A percentile compares a stretch with the other conserved stretches of the same genome.
These are phyloP conservation scores for Trichoderma gracile DNA, from an alignment of 2,329 filamentous ascomycete genomes.

Conservation along the genomic window DNA sequence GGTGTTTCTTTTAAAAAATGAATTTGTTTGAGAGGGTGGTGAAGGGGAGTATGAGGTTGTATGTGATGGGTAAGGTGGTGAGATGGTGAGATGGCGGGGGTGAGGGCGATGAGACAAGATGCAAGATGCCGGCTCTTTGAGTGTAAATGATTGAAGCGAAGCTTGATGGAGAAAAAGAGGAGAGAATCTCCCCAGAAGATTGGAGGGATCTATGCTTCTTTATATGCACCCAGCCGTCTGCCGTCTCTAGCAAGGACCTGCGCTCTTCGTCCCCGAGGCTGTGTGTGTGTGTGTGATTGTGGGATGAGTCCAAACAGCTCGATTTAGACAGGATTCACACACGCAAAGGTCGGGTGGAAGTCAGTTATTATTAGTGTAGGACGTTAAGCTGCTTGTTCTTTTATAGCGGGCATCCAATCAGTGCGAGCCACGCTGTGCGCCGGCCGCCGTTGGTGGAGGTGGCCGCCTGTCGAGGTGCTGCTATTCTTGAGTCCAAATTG, in stretches of 20 bases:
- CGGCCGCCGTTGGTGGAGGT: conserved; percentile 23
- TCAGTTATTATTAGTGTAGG: conserved; percentile 8
- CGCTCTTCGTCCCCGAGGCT: background rate
- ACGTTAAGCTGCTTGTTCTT: background rate
- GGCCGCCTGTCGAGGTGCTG: conserved; percentile 9
- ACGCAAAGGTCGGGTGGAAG: too few species aligned
- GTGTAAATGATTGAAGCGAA: background rate
- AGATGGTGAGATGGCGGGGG: background rate
- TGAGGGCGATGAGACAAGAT: background rate
- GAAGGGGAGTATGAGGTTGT: background rate
- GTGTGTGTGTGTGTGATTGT: background rate
- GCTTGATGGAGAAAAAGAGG: background rate
- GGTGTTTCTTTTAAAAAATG: background rate
- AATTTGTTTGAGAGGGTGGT: background rate
- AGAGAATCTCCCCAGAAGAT: background rate
- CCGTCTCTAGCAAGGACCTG: too few species aligned
- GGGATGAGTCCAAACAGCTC: background rate
- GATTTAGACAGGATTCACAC: background rate
- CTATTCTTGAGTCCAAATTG: background rate
- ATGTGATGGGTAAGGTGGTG: background rate
- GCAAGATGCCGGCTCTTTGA: background rate
- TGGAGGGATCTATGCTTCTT: background rate
- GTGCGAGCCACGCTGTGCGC: conserved; percentile 21
- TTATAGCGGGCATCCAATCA: conserved; percentile 6
- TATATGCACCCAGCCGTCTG: background rate